Evolutionary conservation across 768 basidiomycete genomes (phyloP), one percentile per base, ranked within the genome.

Genomic region (Fomitopsis serialis): DNA sequence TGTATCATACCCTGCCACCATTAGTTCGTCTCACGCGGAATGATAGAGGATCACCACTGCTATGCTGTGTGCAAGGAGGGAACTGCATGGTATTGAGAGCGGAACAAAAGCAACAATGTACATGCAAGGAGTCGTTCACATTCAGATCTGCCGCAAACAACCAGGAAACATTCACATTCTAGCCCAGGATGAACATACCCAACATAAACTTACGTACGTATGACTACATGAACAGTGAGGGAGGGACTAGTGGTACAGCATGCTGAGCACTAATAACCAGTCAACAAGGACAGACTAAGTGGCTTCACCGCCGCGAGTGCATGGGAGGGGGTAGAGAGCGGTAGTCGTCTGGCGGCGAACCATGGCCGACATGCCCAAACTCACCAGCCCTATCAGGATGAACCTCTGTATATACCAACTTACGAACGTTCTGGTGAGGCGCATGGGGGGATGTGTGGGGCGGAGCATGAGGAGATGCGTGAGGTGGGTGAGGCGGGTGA

Each of bases 381-480:
- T 19, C 34, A 4, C 37, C 42, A 8, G 15, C 27, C 23, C 46
- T n/a, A n/a, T 47, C 46, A 29, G 46, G 23, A 34, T 47, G 46
- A 12, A 47, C 46, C 29, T 47, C 46, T 5, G 46, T 47, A 29
- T 47, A 47, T 17, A 47, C 46, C n/a, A 47, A 29, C 29, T 47
- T 47, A 25, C 46, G 46, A 11, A 19, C 29, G 25, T 7, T 40
- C 15, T 40, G 37, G 15, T 40, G 37, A 40, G 37, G 37, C 6
- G 15, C 37, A 40, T 40, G 37, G 15, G 37, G 37, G 6, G 37
- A 40, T 15, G 15, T 15, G 15, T 40, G 37, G 19, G 37, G 29
- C 29, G 44, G 24, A 11, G 29, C 29, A 15, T 15, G 37, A 40
- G 37, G 37, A 6, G 37, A 40, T 5, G 15, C 37, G 19, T 40